Evolutionary conservation across 371 early-diverging fungal genomes (phyloP).

Genomic region (Mucor mucedo): DNA sequence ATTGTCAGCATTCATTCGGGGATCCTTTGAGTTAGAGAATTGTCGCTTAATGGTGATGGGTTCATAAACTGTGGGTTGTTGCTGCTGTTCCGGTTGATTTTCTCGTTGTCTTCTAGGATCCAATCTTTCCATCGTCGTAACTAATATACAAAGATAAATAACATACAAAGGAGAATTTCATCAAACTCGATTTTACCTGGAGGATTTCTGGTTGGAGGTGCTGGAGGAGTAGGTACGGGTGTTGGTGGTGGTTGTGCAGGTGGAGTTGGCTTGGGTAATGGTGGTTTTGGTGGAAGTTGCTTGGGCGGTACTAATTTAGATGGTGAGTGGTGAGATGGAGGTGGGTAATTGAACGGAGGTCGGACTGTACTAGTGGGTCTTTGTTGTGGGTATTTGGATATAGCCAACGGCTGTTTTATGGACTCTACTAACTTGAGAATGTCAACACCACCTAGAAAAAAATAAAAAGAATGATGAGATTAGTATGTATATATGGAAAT

Average conservation of each 20-base stretch:
- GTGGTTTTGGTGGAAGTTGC: not conserved
- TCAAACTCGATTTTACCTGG: too few species aligned
- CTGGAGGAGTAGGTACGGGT: too few species aligned
- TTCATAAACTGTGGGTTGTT: too few species aligned
- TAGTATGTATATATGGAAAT: not conserved
- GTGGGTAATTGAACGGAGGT: not conserved
- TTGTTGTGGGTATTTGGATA: not conserved
- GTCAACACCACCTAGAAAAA: not conserved
- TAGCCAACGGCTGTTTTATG: not conserved
- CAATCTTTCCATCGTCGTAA: too few species aligned
- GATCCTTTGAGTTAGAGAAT: conserved; percentile 3
- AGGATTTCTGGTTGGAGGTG: too few species aligned
- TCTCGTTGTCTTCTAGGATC: too few species aligned
- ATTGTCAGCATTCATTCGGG: conserved; percentile 4
- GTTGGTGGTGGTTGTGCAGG: not conserved
- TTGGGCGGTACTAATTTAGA: not conserved
- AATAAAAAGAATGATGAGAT: not conserved
- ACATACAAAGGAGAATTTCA: too few species aligned
- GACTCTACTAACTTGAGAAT: not conserved
- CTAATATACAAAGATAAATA: too few species aligned
- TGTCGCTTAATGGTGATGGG: not conserved
- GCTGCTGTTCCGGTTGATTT: too few species aligned
- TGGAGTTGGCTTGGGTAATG: conserved; percentile 1
- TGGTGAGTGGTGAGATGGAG: not conserved
- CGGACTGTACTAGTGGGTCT: not conserved